These are phyloP conservation scores for Byssochlamys sp. DNA, from an alignment of 2,329 filamentous ascomycete genomes.

Conservation along the genomic window DNA sequence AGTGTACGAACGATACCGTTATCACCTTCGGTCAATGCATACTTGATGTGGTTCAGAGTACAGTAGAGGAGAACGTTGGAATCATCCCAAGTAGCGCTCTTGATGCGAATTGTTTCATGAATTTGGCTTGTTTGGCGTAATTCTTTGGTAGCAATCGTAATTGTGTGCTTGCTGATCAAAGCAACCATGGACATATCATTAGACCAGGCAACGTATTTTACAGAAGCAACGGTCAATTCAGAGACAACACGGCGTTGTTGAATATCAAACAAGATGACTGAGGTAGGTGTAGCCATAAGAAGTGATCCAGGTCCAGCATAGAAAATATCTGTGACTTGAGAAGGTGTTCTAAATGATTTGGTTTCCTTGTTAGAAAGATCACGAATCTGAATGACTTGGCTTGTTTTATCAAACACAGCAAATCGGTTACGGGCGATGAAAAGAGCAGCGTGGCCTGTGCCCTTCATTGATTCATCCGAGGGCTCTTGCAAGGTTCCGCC, in stretches of 20 bases:
- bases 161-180: slow-evolving; percentile 94
- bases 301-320: slow-evolving; percentile 91
- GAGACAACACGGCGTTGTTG: slow-evolving; percentile 95
- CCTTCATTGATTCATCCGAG: slow-evolving; percentile 89
- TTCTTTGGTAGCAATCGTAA: slow-evolving; percentile 90
- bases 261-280: slow-evolving; percentile 89
- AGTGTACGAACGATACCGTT: slow-evolving; percentile 95
- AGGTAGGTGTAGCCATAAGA: slow-evolving; percentile 78
- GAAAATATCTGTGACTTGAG: slow-evolving; percentile 87
- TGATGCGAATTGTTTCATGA: slow-evolving; percentile 97
- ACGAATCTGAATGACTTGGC: slow-evolving; percentile 92
- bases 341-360: slow-evolving; percentile 86
- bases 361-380: slow-evolving; percentile 90
- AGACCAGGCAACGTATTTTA: slow-evolving; percentile 99
- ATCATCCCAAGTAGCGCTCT: slow-evolving; percentile 98
- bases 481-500: slow-evolving; percentile 77
- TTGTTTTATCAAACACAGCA: slow-evolving; percentile 78
- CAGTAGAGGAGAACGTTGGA: slow-evolving; percentile 93
- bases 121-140: slow-evolving; percentile 95
- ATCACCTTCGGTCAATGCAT: slow-evolving; percentile 91
- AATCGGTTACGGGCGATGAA: slow-evolving; percentile 96
- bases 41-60: slow-evolving; percentile 96
- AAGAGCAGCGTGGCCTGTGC: slow-evolving; percentile 82
- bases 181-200: slow-evolving; percentile 90
- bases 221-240: slow-evolving; percentile 76